These are phyloP conservation scores for Streptanthus diversifolius DNA, from an alignment of 345 rosid genomes.

Conservation along the genomic window DNA sequence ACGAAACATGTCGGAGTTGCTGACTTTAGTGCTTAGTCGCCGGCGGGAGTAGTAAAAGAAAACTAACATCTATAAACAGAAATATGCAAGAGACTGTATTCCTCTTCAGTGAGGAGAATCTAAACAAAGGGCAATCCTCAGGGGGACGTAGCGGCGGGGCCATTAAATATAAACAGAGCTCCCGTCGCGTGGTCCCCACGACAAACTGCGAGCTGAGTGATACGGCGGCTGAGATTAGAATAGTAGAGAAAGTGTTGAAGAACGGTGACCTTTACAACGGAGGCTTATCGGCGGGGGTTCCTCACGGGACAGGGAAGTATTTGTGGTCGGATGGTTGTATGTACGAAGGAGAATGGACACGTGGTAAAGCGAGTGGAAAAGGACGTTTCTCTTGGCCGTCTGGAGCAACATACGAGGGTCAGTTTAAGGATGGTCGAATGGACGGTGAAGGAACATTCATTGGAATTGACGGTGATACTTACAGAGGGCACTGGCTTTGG, in stretches of 20 bases:
- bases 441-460: conserved; percentile 60
- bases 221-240: conserved; percentile 20
- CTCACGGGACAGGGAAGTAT: conserved; percentile 67
- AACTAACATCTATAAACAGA: background rate
- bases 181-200: conserved; percentile 34
- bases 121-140: conserved; percentile 30
- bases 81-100: conserved; percentile 37
- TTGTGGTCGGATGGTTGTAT: conserved; percentile 72
- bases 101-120: conserved; percentile 32
- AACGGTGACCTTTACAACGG: conserved; percentile 71
- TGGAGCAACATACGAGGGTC: conserved; percentile 69
- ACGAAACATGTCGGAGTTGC: conserved; percentile 10
- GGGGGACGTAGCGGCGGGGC: background rate
- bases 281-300: conserved; percentile 43
- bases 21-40: background rate
- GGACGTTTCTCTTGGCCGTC: conserved; percentile 79
- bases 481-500: conserved; percentile 51
- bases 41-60: background rate
- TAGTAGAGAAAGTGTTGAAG: conserved; percentile 44
- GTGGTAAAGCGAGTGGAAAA: conserved; percentile 52
- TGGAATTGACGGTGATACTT: conserved; percentile 59
- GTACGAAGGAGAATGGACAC: conserved; percentile 68
- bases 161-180: conserved; percentile 27
- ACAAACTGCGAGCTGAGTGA: conserved; percentile 9
- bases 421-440: conserved; percentile 60